Base-by-base conservation (phyloP, 495 filamentous ascomycete genomes). In the Mytilinidion resinicola region DNA sequence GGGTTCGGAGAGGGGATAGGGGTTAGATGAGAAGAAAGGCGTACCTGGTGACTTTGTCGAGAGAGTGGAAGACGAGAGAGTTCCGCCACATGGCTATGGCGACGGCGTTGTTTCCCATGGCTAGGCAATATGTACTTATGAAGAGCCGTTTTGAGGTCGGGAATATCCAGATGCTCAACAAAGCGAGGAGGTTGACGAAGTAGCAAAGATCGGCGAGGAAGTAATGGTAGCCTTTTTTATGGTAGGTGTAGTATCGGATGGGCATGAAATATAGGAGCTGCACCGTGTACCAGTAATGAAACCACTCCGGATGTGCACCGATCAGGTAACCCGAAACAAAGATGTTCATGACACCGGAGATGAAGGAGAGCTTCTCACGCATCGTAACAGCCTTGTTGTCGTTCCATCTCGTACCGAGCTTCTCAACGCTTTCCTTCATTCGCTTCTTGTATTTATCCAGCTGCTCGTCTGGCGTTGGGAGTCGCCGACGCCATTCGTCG, bases 11-110 rank as follows among this genome's bases (percentile, higher is more conserved):
- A 44, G 52, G 1, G 36, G 20, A 14, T 8, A 48, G n/a, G 12
- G 15, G 15, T 21, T 25, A 12, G 21, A 43, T 39, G 47, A 36
- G 50, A 59, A 9, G n/a, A n/a, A 25, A 20, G 46, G 57, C 74
- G 66, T 74, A 86, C 77, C 88, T 91, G 37, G 90, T 91, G 53
- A 95, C 81, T 72, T 98, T 98, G 75, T 98, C 93, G 72, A 97
- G 83, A 58, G 88, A 91, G 73, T 98, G 93, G 75, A 98, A 97
- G 38, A 98, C 93, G 73, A 98, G 80, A 19, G 90, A 95, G 70
- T 98, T 98, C 55, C 93, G 84, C 93, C 93, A 98, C 92, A 98
- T 96, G 60, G 93, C 95, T 71, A 98, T 97, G 15, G 93, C 93
- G 50, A 95, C 85, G 48, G 93, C 93, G 69, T 98, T 98, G 73